Evolutionary conservation across 2,329 filamentous ascomycete genomes (phyloP).

Genomic region (Dothideomycetes sp.): DNA sequence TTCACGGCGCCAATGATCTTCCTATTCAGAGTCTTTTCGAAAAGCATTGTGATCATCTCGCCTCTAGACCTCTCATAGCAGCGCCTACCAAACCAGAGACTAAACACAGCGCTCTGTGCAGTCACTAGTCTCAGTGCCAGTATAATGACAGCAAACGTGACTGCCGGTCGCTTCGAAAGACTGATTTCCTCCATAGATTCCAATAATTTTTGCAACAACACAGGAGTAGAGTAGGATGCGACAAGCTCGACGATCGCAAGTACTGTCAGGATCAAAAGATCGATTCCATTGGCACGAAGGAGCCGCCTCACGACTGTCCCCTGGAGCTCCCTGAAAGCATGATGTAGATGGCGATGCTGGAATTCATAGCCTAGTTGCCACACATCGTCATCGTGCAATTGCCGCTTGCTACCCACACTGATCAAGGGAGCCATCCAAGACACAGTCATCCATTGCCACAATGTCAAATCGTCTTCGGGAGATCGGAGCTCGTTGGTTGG

Average conservation of each 20-base stretch:
- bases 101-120: constrained; percentile 57
- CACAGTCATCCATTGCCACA: constrained; percentile 78
- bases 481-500: constrained; percentile 53
- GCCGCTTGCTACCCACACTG: constrained; percentile 47
- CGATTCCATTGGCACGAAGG: constrained; percentile 65
- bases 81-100: constrained; percentile 72
- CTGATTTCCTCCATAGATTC: constrained; percentile 49
- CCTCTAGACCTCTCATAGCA: constrained; percentile 75
- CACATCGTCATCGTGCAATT: constrained; percentile 68
- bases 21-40: constrained; percentile 62
- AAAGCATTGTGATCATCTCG: constrained; percentile 76
- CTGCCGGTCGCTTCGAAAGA: constrained; percentile 42
- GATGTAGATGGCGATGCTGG: constrained; percentile 65
- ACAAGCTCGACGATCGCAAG: constrained; percentile 55
- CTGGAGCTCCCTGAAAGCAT: constrained; percentile 58
- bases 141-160: constrained; percentile 55
- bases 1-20: constrained; percentile 40
- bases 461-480: constrained; percentile 67
- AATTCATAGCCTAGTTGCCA: constrained; percentile 74
- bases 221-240: constrained; percentile 45
- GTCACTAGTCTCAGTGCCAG: constrained; percentile 50
- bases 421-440: constrained; percentile 75
- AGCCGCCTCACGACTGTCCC: constrained; percentile 64
- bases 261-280: constrained; percentile 56
- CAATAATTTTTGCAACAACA: constrained; percentile 63